Evolutionary conservation across 306 rosid species (phyloP).

Genomic region (Astragalus glycyphyllos): DNA sequence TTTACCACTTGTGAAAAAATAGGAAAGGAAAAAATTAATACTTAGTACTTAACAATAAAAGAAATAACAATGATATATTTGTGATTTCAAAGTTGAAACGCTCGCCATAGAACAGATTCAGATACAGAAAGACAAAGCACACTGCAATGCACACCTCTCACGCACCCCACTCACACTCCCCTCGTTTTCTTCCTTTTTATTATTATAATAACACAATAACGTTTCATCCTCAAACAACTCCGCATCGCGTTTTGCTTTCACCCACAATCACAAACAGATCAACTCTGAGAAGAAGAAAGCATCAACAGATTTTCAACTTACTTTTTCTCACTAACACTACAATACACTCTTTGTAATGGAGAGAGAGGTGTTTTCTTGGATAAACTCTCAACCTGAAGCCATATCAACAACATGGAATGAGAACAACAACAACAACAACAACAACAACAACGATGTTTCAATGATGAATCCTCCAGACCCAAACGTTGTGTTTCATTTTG

Average conservation of each 20-base stretch:
- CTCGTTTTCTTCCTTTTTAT: background rate
- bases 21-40: too few relatives aligned
- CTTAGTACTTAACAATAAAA: too few relatives aligned
- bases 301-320: background rate
- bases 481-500: background rate
- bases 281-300: background rate
- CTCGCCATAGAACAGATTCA: background rate
- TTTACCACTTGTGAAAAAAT: too few relatives aligned
- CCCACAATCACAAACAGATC: background rate
- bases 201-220: background rate
- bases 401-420: slow-evolving; percentile 2
- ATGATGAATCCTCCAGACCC: background rate
- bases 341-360: slow-evolving; percentile 23
- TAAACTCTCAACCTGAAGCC: slow-evolving; percentile 56
- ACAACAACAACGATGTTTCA: slow-evolving; percentile 41
- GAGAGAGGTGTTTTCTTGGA: slow-evolving; percentile 52
- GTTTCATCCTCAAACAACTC: slow-evolving; percentile 31
- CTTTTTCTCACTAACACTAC: background rate
- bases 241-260: slow-evolving; percentile 18
- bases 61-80: too few relatives aligned
- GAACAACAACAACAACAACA: background rate
- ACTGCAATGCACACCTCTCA: background rate
- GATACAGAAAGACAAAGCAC: background rate
- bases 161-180: slow-evolving; percentile 1
- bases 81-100: too few relatives aligned